phyloP scores from a whole-genome alignment of 208 protist genomes.

The Entamoeba moshkovskii region DNA sequence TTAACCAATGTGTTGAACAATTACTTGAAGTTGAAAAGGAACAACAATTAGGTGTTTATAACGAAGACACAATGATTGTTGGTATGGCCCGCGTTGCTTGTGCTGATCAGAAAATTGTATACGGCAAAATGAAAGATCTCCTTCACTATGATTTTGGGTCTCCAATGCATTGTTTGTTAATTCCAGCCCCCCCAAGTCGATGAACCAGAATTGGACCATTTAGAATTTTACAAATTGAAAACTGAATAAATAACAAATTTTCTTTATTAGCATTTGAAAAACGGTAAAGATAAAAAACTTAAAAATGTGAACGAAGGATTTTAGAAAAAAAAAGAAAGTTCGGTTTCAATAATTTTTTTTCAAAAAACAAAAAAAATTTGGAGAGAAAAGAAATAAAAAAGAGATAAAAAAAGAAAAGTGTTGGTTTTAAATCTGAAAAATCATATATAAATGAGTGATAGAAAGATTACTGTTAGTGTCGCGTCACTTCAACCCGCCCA shows the following conservation, averaged over 20 bases:
- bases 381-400: too few species aligned
- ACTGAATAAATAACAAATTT: too few species aligned
- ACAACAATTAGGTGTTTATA: slow-evolving; percentile 41
- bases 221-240: not conserved
- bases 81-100: slow-evolving; percentile 83
- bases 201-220: not conserved
- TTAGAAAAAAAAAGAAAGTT: too few species aligned
- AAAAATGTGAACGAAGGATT: too few species aligned
- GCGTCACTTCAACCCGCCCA: not conserved
- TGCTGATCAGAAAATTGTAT: slow-evolving; percentile 65
- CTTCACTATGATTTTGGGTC: slow-evolving; percentile 74
- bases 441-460: not conserved
- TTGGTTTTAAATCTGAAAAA: too few species aligned
- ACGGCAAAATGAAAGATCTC: slow-evolving; percentile 70
- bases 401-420: too few species aligned
- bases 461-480: not conserved
- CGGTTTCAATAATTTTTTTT: too few species aligned
- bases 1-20: slow-evolving; percentile 77
- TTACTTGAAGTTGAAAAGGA: slow-evolving; percentile 71
- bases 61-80: slow-evolving; percentile 59
- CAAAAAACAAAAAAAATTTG: too few species aligned
- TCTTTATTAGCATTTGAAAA: too few species aligned
- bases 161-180: slow-evolving; percentile 87
- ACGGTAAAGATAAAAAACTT: too few species aligned
- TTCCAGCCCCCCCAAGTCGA: slow-evolving; percentile 32